Evolutionary conservation across 495 filamentous ascomycete genomes (phyloP).

Genomic region (Astrothelium subdiscretum): DNA sequence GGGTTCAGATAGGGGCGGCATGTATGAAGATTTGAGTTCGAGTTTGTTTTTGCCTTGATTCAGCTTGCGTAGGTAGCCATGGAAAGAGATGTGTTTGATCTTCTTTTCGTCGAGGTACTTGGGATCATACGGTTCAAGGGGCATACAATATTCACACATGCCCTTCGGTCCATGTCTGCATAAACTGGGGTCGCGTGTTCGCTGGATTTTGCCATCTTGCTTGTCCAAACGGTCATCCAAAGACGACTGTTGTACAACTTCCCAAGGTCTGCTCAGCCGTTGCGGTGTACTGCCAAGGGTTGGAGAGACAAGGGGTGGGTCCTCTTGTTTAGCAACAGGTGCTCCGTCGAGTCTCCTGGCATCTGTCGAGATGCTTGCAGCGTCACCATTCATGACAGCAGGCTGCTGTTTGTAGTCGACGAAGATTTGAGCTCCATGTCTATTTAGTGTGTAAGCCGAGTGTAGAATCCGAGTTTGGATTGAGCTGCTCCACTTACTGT

Average conservation of each 20-base stretch:
- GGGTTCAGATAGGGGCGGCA: slow-evolving; percentile 89
- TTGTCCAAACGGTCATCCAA: slow-evolving; percentile 79
- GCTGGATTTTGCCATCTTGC: slow-evolving; percentile 83
- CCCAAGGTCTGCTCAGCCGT: slow-evolving; percentile 83
- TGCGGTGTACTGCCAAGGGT: slow-evolving; percentile 35
- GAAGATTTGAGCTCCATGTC: slow-evolving; percentile 85
- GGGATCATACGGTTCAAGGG: slow-evolving; percentile 82
- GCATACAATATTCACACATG: slow-evolving; percentile 99
- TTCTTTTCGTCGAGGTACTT: slow-evolving; percentile 86
- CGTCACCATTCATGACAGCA: slow-evolving; percentile 38
- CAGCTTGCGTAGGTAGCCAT: slow-evolving; percentile 85
- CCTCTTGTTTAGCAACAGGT: slow-evolving; percentile 57
- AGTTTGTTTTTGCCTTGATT: slow-evolving; percentile 94
- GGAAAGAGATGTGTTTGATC: slow-evolving; percentile 96
- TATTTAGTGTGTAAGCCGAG: slow-evolving; percentile 22
- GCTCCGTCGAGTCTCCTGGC: slow-evolving; percentile 58
- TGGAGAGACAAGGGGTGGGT: slow-evolving; percentile 48
- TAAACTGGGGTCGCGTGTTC: slow-evolving; percentile 68
- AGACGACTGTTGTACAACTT: slow-evolving; percentile 72
- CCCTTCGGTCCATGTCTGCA: slow-evolving; percentile 91
- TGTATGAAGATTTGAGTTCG: slow-evolving; percentile 81
- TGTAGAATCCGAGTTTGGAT: background rate
- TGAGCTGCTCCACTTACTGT: slow-evolving; percentile 37
- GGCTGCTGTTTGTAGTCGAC: slow-evolving; percentile 57
- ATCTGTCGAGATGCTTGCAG: slow-evolving; percentile 22